Base-by-base conservation (phyloP, 2,329 filamentous ascomycete genomes). In the Paramyrothecium roridum region DNA sequence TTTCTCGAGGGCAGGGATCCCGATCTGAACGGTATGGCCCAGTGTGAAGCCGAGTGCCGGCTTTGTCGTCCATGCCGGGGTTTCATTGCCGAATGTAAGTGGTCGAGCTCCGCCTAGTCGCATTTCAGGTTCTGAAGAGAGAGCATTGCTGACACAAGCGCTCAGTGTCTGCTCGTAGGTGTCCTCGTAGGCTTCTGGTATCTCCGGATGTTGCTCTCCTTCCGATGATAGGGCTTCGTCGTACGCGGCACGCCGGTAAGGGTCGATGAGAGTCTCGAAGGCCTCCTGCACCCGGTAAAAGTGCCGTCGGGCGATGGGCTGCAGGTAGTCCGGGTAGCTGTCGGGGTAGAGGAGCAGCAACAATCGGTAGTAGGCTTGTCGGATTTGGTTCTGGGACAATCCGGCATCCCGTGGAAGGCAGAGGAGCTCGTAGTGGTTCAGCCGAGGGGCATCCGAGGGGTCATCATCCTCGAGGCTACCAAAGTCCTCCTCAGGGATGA, bases 201-300 rank as follows among this genome's bases (percentile, higher is more conserved):
- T 13, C 26, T 40, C 20, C 65, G 52, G 20, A 66, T 59, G 33
- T 63, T 61, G 20, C n/a, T 64, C 62, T 10, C 69, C 62, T 10
- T 69, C 62, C n/a, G 37, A 43, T 13, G 37, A 43, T 6, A 43
- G 37, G 13, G 37, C 37, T 6, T 16, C 37, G 56, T 80, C 76
- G 54, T 80, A 80, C 37, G 70, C 69, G 6, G 72, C 66, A 34
- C 75, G 70, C 21, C 73, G 70, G 17, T 66, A 64, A 16, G 76
- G 75, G 50, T 79, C 72, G 49, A 76, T 72, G n/a, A 81, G 68
- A 2, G 73, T 76, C 64, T 80, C 79, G 50, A 79, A 80, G 8
- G 77, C 78, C 13, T 66, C 64, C 54, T 79, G 73, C 3, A 75
- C 70, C 43, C 69, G 64, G 12, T 69, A 63, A 50, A 80, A 74